Base-by-base conservation (phyloP, 2,329 filamentous ascomycete genomes). In the Polytolypa hystricis region DNA sequence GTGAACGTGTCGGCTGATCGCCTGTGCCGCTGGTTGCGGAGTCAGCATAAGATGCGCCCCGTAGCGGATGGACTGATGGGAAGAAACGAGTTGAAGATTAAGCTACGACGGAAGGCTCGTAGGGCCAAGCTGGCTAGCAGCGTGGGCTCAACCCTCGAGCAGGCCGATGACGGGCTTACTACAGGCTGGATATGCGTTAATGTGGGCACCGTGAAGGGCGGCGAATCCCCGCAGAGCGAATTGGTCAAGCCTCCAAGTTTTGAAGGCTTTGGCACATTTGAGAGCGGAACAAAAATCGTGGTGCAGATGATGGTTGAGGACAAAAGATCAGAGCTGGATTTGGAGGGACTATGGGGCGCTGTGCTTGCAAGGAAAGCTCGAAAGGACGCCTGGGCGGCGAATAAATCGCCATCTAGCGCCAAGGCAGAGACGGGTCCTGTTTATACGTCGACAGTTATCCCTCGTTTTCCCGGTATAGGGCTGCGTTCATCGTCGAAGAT, bases 131-230 rank as follows among this genome's bases (percentile, higher is more conserved):
- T 95, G 42, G 65, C 93, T 47, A 85, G 83, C 10, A 81, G 74
- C 41, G 74, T 76, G 0, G 76, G 77, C n/a, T 69, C 73, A 31
- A 62, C 66, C 31, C 46, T 60, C 5, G 57, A 62, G 26, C 67
- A 74, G 4, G 74, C 74, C 8, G 87, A 94, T 48, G 84, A 95
- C 52, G 89, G 87, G 2, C 83, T 94, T 35, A 79, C 81, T 9
- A 95, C 89, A 1, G 87, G 86, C 7, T 98, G 91, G 91, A 81
- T 98, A 14, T 98, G 91, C 59, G 83, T 96, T 42, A 93, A 94
- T 54, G 73, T 91, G 7, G 84, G 84, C 4, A 74, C 73, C 11
- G 70, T 85, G 1, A 74, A 80, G 29, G 71, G 73, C 15, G 65
- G 69, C 9, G 21, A 52, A 54, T 27, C 30, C 47, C 20, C 39